A percentile compares a stretch with the other conserved stretches of the same genome.
These are phyloP conservation scores for Pythium dissotocum DNA, from an alignment of 352 stramenopile species.

Conservation along the genomic window DNA sequence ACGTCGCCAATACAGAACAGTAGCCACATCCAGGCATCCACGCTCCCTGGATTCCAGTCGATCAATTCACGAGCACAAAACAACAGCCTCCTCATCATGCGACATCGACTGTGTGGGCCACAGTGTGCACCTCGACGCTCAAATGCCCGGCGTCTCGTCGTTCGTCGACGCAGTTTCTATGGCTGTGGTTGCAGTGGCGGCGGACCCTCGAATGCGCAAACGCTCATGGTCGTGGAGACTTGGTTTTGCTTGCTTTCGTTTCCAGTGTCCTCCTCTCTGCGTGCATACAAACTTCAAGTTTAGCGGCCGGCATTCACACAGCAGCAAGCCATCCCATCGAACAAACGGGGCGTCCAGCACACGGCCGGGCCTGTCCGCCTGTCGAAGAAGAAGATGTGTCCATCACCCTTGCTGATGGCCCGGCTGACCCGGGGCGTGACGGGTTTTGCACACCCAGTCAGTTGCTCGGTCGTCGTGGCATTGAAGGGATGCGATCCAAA, in stretches of 20 bases:
- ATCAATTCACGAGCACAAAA: too few relatives aligned
- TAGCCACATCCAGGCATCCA: neutral
- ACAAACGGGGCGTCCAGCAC: neutral
- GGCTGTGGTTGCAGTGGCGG: neutral
- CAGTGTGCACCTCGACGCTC: too few relatives aligned
- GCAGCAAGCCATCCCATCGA: neutral
- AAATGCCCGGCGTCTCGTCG: too few relatives aligned
- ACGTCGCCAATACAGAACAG: slow-evolving; percentile 9
- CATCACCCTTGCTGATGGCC: neutral
- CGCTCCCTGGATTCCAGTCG: too few relatives aligned
- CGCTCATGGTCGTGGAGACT: too few relatives aligned
- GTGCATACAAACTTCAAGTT: neutral
- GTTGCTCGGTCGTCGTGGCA: neutral
- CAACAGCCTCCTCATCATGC: too few relatives aligned
- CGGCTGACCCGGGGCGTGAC: neutral
- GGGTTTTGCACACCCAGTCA: neutral
- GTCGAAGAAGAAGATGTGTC: neutral
- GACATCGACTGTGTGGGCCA: too few relatives aligned
- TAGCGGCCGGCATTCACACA: neutral
- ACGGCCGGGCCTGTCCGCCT: neutral
- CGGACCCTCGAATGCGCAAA: neutral
- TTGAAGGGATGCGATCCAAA: neutral
- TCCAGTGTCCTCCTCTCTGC: neutral
- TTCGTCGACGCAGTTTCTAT: neutral
- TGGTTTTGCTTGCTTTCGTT: neutral